These are phyloP conservation scores for Talinum fruticosum DNA, from an alignment of 148 eudicot species.

Conservation along the genomic window DNA sequence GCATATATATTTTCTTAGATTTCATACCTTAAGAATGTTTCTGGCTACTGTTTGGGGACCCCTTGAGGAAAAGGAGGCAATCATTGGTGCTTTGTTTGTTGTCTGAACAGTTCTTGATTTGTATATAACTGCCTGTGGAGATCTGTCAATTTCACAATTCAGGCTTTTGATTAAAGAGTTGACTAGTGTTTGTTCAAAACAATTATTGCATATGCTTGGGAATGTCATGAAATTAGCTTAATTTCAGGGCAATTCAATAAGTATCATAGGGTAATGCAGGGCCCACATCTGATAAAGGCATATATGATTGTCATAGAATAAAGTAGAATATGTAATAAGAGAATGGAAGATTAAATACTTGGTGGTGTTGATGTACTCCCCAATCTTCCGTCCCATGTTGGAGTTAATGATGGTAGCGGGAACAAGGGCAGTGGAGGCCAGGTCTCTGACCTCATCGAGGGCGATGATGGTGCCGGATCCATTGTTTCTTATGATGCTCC, in stretches of 20 bases:
- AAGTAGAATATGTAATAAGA: background rate
- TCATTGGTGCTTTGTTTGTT: slow-evolving; percentile 40
- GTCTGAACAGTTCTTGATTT: slow-evolving; percentile 34
- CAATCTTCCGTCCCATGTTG: slow-evolving; percentile 36
- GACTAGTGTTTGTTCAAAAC: no score
- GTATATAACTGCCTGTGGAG: slow-evolving; percentile 46
- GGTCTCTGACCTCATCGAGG: slow-evolving; percentile 23
- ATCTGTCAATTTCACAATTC: slow-evolving; percentile 29
- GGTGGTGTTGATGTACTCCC: slow-evolving; percentile 58
- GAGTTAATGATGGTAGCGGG: slow-evolving; percentile 38
- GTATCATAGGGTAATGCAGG: no score
- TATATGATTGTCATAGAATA: no score
- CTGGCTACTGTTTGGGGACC: slow-evolving; percentile 56
- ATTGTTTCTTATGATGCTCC: slow-evolving; percentile 21
- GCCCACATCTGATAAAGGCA: no score
- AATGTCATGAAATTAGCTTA: no score
- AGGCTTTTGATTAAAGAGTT: background rate
- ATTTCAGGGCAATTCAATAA: no score
- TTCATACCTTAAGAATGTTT: slow-evolving; percentile 69
- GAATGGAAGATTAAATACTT: slow-evolving; percentile 30
- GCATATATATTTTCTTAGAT: background rate
- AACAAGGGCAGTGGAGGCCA: slow-evolving; percentile 26
- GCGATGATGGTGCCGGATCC: slow-evolving; percentile 56
- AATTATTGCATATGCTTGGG: no score
- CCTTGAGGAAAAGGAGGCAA: slow-evolving; percentile 81